Conservation (phyloP, 2,329 filamentous ascomycete genomes). For the Fusarium torreyae region DNA sequence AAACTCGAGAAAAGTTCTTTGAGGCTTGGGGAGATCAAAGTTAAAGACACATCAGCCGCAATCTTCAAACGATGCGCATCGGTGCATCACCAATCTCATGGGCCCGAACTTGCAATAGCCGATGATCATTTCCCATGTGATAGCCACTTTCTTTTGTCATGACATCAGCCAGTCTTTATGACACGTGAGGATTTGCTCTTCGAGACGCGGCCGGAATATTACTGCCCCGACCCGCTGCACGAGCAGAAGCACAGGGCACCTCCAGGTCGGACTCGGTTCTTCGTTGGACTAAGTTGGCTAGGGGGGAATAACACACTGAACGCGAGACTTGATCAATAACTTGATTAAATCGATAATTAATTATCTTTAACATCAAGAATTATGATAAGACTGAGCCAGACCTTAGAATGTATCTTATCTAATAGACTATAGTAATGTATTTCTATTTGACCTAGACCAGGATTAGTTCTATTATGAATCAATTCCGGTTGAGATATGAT, state of each 20-base stretch:
- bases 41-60: not conserved
- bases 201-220: slow-evolving; percentile 28
- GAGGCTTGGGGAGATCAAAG: slow-evolving; percentile 16
- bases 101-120: not conserved
- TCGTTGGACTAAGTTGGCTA: too few relatives aligned
- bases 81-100: not conserved
- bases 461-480: too few relatives aligned
- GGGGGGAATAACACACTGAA: too few relatives aligned
- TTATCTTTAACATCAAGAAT: too few relatives aligned
- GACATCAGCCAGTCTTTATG: slow-evolving; percentile 41
- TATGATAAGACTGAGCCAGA: too few relatives aligned
- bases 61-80: not conserved
- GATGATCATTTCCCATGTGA: slow-evolving; percentile 42
- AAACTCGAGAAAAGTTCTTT: slow-evolving; percentile 4
- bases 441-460: too few relatives aligned
- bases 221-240: slow-evolving; percentile 14
- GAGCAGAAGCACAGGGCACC: not conserved
- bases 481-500: too few relatives aligned
- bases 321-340: too few relatives aligned
- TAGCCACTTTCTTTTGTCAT: slow-evolving; percentile 24
- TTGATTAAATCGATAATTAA: too few relatives aligned
- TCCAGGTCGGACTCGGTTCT: not conserved
- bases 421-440: too few relatives aligned
- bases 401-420: too few relatives aligned
- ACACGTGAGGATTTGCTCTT: slow-evolving; percentile 40